Percentiles rank a stretch among this genome's conserved stretches.
Conservation (phyloP, 1,139 yeast genomes). For the Scheffersomyces titani region DNA sequence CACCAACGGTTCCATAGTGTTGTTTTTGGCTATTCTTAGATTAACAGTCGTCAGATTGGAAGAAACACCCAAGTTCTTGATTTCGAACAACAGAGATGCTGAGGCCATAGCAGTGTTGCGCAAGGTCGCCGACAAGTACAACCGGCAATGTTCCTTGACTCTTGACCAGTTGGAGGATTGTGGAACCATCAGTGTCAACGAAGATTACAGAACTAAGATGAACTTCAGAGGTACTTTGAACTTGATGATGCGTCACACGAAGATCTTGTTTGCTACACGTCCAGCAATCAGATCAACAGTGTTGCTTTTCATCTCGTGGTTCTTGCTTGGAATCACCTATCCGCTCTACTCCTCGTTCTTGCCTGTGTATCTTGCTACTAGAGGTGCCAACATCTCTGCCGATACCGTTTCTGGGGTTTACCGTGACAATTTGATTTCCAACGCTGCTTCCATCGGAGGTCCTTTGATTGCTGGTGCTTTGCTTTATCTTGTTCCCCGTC, state of each 20-base stretch:
- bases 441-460: constrained; percentile 54
- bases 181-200: constrained; percentile 24
- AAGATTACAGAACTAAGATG: constrained; percentile 13
- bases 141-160: constrained; percentile 29
- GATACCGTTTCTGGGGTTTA: constrained; percentile 40
- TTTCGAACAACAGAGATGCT: constrained; percentile 33
- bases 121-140: constrained; percentile 28
- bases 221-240: constrained; percentile 17
- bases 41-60: constrained; percentile 31
- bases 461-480: constrained; percentile 53
- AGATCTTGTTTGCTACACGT: constrained; percentile 27
- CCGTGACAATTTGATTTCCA: constrained; percentile 53
- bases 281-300: constrained; percentile 28
- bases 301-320: constrained; percentile 35
- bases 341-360: constrained; percentile 42
- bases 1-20: constrained; percentile 31
- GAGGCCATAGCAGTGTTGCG: constrained; percentile 33
- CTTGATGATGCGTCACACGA: constrained; percentile 20
- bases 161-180: constrained; percentile 28
- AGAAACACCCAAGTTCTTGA: constrained; percentile 39
- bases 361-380: constrained; percentile 36
- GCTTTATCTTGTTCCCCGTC: constrained; percentile 40
- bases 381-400: constrained; percentile 41
- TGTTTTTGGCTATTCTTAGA: constrained; percentile 28
- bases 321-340: constrained; percentile 38